Percentiles rank a stretch among this genome's conserved stretches.
Conservation (phyloP, 768 basidiomycete species). For the Kwoniella bestiolae region DNA sequence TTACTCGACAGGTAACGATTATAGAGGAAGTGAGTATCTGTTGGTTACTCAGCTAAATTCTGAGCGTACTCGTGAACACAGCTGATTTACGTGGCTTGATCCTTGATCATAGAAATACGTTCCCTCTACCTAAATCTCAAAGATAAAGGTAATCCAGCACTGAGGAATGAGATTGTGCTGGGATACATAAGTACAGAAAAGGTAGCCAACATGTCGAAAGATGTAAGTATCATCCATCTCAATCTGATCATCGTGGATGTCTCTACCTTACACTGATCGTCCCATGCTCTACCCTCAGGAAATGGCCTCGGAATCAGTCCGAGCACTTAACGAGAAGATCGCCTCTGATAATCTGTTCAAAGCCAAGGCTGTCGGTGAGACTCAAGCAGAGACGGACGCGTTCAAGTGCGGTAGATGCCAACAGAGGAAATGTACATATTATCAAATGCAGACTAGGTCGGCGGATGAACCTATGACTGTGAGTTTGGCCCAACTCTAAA, state of each 20-base stretch:
- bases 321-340: conserved; percentile 79
- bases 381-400: conserved; percentile 77
- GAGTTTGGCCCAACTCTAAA: conserved; percentile 51
- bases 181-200: conserved; percentile 73
- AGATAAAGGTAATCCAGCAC: conserved; percentile 86
- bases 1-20: conserved; percentile 50
- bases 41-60: no score
- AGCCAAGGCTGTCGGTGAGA: conserved; percentile 82
- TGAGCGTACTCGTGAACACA: no score
- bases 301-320: conserved; percentile 92
- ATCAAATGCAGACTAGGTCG: conserved; percentile 94
- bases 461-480: conserved; percentile 99
- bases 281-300: conserved; percentile 63
- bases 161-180: conserved; percentile 82
- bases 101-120: conserved; percentile 85
- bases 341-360: conserved; percentile 86
- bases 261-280: not conserved
- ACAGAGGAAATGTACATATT: conserved; percentile 76
- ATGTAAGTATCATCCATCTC: conserved; percentile 61
- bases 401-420: conserved; percentile 98
- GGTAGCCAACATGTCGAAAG: conserved; percentile 79
- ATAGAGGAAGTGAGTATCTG: conserved; percentile 55
- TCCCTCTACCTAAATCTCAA: conserved; percentile 90
- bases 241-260: not conserved
- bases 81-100: no score